A percentile compares a stretch with the other conserved stretches of the same genome.
Conservation (phyloP, 805 yeast genomes). For the Nakazawaea laoshanensis region DNA sequence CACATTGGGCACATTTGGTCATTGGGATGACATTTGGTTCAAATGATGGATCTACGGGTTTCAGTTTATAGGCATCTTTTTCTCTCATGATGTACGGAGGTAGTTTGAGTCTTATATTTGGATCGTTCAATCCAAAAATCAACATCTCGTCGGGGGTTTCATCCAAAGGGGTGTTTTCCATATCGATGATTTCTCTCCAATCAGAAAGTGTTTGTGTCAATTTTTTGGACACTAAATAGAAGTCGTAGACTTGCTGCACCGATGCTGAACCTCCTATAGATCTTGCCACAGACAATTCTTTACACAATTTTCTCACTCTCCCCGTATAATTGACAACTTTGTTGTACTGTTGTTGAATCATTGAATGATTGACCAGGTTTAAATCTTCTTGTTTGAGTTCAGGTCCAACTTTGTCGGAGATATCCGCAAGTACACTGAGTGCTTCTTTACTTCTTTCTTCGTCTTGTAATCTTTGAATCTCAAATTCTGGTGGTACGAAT, state of each 20-base stretch:
- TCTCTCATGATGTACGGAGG: conserved; percentile 1
- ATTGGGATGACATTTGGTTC: not conserved
- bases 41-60: not conserved
- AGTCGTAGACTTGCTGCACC: not conserved
- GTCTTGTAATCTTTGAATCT: not conserved
- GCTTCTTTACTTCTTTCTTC: not conserved
- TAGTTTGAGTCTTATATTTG: conserved; percentile 1
- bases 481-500: not conserved
- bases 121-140: conserved; percentile 2
- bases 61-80: not conserved
- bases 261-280: too few species aligned
- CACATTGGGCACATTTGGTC: conserved; percentile 27
- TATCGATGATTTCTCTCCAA: conserved; percentile 5
- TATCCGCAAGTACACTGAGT: not conserved
- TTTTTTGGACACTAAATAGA: not conserved
- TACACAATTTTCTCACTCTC: too few species aligned
- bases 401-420: not conserved
- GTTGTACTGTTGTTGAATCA: not conserved
- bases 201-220: conserved; percentile 1
- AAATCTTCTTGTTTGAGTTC: not conserved
- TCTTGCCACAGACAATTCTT: too few species aligned
- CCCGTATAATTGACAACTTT: too few species aligned
- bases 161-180: too few species aligned
- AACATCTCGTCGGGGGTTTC: not conserved
- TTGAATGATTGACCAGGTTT: not conserved